These are phyloP conservation scores for Limnanthes douglasii DNA, from an alignment of 345 rosid species.

Conservation along the genomic window DNA sequence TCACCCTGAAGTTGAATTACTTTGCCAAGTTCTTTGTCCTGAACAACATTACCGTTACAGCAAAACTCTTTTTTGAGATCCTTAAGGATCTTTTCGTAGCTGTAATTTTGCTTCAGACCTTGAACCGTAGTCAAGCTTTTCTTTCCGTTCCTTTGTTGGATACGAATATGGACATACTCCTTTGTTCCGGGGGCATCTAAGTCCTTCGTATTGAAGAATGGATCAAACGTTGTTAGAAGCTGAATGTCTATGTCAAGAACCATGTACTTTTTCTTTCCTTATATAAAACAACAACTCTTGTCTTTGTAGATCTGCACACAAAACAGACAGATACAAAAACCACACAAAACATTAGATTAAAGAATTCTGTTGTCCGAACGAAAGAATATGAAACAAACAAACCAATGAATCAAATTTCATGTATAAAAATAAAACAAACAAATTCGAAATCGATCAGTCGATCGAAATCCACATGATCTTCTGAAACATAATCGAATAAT, in stretches of 20 bases:
- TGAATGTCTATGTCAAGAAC: slow-evolving; percentile 44
- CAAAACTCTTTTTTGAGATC: slow-evolving; percentile 74
- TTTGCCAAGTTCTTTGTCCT: slow-evolving; percentile 75
- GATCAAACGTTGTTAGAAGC: slow-evolving; percentile 55
- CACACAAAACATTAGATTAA: too few species aligned
- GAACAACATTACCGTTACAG: slow-evolving; percentile 82
- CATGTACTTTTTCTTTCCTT: too few species aligned
- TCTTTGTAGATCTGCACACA: too few species aligned
- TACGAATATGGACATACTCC: slow-evolving; percentile 53
- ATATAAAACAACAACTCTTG: too few species aligned
- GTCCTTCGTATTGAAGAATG: slow-evolving; percentile 47
- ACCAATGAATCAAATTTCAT: too few species aligned
- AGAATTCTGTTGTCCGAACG: too few species aligned
- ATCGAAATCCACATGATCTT: too few species aligned
- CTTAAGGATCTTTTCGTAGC: slow-evolving; percentile 67
- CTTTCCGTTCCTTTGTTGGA: slow-evolving; percentile 77
- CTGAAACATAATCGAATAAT: too few species aligned
- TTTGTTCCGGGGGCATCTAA: slow-evolving; percentile 36
- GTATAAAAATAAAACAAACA: too few species aligned
- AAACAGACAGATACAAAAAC: too few species aligned
- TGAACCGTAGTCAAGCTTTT: slow-evolving; percentile 69
- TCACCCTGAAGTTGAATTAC: slow-evolving; percentile 96
- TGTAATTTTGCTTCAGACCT: slow-evolving; percentile 50
- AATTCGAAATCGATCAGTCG: too few species aligned
- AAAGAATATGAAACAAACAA: too few species aligned